Conservation (phyloP, 495 filamentous ascomycete genomes). For the Filosporella fistucella region DNA sequence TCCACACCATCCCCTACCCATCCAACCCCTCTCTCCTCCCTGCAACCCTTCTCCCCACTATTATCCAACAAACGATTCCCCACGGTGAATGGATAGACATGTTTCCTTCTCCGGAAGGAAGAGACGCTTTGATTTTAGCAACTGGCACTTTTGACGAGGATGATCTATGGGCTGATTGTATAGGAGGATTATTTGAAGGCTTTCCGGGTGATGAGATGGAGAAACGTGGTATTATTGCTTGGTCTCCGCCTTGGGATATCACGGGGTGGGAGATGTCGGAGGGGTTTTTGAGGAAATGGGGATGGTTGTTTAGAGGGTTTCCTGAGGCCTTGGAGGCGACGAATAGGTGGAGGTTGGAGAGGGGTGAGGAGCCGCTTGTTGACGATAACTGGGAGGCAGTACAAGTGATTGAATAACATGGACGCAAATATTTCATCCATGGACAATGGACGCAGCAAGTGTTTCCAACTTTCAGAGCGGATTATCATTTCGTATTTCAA, state of each 20-base stretch:
- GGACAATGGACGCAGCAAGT: too few relatives aligned
- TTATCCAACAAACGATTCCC: constrained; percentile 23
- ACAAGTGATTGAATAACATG: too few relatives aligned
- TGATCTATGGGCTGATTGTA: constrained; percentile 36
- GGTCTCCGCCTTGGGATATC: constrained; percentile 39
- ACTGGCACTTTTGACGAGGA: constrained; percentile 35
- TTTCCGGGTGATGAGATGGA: constrained; percentile 36
- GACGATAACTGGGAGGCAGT: constrained; percentile 15
- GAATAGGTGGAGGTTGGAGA: constrained; percentile 36
- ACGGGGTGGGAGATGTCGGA: constrained; percentile 42
- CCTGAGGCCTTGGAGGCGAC: constrained; percentile 34
- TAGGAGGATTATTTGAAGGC: constrained; percentile 37
- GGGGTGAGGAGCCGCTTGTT: constrained; percentile 33
- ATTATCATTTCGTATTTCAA: too few relatives aligned
- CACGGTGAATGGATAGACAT: constrained; percentile 35
- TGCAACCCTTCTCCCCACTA: constrained; percentile 25
- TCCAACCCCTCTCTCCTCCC: constrained; percentile 24
- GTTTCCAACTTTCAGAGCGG: too few relatives aligned
- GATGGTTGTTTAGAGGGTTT: constrained; percentile 32
- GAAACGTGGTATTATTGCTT: constrained; percentile 35
- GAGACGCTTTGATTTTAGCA: constrained; percentile 18
- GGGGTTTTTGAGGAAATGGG: constrained; percentile 42
- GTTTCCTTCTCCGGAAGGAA: constrained; percentile 28
- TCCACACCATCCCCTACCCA: constrained; percentile 31
- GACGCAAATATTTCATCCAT: too few relatives aligned